Percentiles rank a stretch among this genome's conserved stretches.
Conservation (phyloP, 1,284 basidiomycete genomes). For the Cryptococcus neoformans region DNA sequence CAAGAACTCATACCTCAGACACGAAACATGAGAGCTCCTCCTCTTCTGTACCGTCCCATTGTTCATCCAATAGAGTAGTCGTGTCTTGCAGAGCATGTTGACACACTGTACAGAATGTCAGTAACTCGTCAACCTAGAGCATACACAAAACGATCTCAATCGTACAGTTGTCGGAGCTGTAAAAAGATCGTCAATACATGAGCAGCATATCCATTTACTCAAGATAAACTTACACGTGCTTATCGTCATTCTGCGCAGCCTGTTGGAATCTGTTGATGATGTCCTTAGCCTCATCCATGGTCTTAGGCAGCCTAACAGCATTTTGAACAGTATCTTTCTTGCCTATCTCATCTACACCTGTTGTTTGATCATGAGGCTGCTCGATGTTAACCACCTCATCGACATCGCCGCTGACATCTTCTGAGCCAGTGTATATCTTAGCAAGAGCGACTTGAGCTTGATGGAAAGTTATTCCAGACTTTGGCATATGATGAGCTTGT, state of each 20-base stretch:
- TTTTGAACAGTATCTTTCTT: slow-evolving; percentile 47
- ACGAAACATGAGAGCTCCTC: slow-evolving; percentile 79
- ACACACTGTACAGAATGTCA: slow-evolving; percentile 59
- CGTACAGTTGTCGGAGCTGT: slow-evolving; percentile 38
- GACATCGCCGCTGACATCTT: slow-evolving; percentile 33
- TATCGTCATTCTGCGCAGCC: slow-evolving; percentile 53
- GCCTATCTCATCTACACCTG: slow-evolving; percentile 56
- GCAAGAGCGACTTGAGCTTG: slow-evolving; percentile 83
- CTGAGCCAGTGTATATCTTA: slow-evolving; percentile 69
- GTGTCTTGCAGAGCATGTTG: slow-evolving; percentile 70
- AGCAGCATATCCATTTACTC: background rate
- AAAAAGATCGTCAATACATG: background rate
- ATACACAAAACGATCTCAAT: background rate
- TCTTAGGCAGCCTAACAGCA: slow-evolving; percentile 56
- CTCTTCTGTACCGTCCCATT: slow-evolving; percentile 75
- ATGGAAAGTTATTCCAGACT: slow-evolving; percentile 74
- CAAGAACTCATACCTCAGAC: slow-evolving; percentile 76
- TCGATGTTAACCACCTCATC: slow-evolving; percentile 47
- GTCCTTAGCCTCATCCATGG: slow-evolving; percentile 61
- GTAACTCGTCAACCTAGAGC: background rate
- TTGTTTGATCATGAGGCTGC: slow-evolving; percentile 55
- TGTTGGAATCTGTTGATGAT: slow-evolving; percentile 65
- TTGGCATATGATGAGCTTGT: slow-evolving; percentile 6
- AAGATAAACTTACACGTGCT: slow-evolving; percentile 26
- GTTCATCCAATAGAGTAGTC: slow-evolving; percentile 63